Base-by-base conservation (phyloP, 495 filamentous ascomycete species). In the Daldinia decipiens region DNA sequence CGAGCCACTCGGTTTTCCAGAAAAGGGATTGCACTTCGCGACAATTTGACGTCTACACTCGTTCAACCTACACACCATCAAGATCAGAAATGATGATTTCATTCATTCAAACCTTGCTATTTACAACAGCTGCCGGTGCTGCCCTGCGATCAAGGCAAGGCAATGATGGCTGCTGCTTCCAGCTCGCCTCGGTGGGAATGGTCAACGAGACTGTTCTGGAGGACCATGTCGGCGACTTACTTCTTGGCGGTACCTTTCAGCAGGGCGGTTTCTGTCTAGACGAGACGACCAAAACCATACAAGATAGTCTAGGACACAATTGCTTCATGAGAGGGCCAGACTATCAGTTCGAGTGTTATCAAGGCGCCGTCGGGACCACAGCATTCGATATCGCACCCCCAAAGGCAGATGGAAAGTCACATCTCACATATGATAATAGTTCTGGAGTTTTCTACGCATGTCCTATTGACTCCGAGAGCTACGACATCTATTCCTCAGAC, bases 261-360 rank as follows among this genome's bases (percentile, higher is more conserved):
- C 69, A 76, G 34, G 74, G 69, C 24, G 67, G 65, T 1, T 78
- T 78, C 55, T 76, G 76, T 27, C 53, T 75, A 11, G 65, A 78
- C 38, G 70, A 63, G 65, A 63, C 68, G 34, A 57, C 67, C 2
- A 70, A 66, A 43, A 75, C 72, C n/a, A 62, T 78, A 54, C 53
- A 68, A n/a, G 76, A 78, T 56, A 19, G 60, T 15, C 59, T 75
- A 8, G 61, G 63, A 15, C 70, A 76, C 45, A 67, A 70, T 39
- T 78, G 76, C 71, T 76, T 76, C 62, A 76, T 78, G 72, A 65
- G 70, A 54, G 68, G 8, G 4, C 76, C 76, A 8, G 53, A 55
- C 6, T 62, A 72, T 36, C 66, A 76, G 38, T 78, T 78, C 43
- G 54, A 72, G 27, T 78, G 76, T 36, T 73, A 73, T 31, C 69